These are phyloP conservation scores for Ilyonectria mors-panacis DNA, from an alignment of 2,329 filamentous ascomycete genomes.

Conservation along the genomic window DNA sequence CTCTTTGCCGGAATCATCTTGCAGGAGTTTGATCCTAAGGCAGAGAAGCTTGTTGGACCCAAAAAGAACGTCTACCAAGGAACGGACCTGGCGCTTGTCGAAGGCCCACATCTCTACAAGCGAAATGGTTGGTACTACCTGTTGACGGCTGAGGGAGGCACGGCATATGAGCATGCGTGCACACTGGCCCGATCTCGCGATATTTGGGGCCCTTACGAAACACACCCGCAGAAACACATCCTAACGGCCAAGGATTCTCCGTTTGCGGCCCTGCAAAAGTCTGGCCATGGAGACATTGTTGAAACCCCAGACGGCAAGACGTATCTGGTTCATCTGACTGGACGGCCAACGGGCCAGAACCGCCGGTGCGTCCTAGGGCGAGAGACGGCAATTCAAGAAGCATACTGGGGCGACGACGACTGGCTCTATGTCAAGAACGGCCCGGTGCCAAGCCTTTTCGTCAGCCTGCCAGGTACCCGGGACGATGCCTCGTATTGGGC, in stretches of 20 bases:
- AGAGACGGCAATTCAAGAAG: slow-evolving; percentile 72
- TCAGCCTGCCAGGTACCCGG: slow-evolving; percentile 64
- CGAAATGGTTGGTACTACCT: slow-evolving; percentile 73
- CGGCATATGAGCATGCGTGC: slow-evolving; percentile 72
- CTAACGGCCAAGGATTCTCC: slow-evolving; percentile 68
- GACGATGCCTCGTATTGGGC: slow-evolving; percentile 67
- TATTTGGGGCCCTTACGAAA: slow-evolving; percentile 74
- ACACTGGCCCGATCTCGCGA: slow-evolving; percentile 68
- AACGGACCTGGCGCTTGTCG: slow-evolving; percentile 68
- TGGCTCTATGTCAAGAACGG: slow-evolving; percentile 75
- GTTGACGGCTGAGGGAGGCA: slow-evolving; percentile 72
- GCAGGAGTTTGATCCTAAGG: slow-evolving; percentile 69
- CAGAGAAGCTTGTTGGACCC: slow-evolving; percentile 67
- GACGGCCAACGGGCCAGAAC: slow-evolving; percentile 66
- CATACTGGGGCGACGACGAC: slow-evolving; percentile 70
- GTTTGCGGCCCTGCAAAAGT: slow-evolving; percentile 64
- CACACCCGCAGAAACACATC: slow-evolving; percentile 71
- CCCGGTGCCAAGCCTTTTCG: slow-evolving; percentile 66
- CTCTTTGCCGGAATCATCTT: slow-evolving; percentile 70
- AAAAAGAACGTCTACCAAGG: slow-evolving; percentile 69
- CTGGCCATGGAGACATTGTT: slow-evolving; percentile 69
- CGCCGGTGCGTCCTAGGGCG: slow-evolving; percentile 69
- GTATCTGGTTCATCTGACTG: slow-evolving; percentile 68
- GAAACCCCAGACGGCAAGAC: slow-evolving; percentile 67
- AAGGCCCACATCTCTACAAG: slow-evolving; percentile 73